These are phyloP conservation scores for Xylariaceae sp. DNA, from an alignment of 2,329 filamentous ascomycete species.

Conservation along the genomic window DNA sequence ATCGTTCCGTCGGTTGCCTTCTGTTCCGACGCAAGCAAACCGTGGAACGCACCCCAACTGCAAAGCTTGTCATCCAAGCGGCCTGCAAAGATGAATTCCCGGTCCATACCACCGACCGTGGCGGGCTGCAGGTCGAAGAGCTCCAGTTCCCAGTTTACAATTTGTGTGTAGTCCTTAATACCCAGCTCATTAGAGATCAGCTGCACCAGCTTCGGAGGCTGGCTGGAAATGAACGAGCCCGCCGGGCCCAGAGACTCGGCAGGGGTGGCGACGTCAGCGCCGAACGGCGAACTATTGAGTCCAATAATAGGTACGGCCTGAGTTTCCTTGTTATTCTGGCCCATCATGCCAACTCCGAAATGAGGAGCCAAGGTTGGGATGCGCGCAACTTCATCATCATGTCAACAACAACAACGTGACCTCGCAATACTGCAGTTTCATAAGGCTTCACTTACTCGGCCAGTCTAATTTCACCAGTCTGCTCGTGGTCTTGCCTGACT, in stretches of 20 bases:
- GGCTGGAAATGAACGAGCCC: conserved; percentile 72
- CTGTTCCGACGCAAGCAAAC: conserved; percentile 63
- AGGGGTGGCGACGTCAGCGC: conserved; percentile 31
- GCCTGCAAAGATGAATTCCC: conserved; percentile 90
- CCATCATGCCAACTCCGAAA: conserved; percentile 72
- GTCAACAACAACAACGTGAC: conserved; percentile 13
- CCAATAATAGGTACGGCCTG: conserved; percentile 93
- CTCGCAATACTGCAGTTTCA: background rate
- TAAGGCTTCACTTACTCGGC: conserved; percentile 53
- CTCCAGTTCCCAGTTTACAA: conserved; percentile 96
- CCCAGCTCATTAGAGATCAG: conserved; percentile 75
- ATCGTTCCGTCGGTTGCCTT: conserved; percentile 60
- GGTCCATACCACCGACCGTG: conserved; percentile 75
- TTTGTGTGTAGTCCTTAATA: conserved; percentile 64
- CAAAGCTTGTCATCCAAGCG: conserved; percentile 98
- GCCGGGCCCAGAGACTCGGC: conserved; percentile 51
- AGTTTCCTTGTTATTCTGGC: conserved; percentile 74
- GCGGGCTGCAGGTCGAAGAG: conserved; percentile 88
- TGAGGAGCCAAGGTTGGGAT: conserved; percentile 91
- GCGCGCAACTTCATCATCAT: conserved; percentile 56
- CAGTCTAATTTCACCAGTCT: conserved; percentile 88
- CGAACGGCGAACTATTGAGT: conserved; percentile 65
- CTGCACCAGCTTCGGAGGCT: conserved; percentile 79
- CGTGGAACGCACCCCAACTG: conserved; percentile 85
- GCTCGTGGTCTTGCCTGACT: conserved; percentile 68